Percentiles rank a stretch among this genome's conserved stretches.
Evolutionary conservation across 192 early-diverging fungal genomes (phyloP).

Genomic region (Geranomyces michiganensis): DNA sequence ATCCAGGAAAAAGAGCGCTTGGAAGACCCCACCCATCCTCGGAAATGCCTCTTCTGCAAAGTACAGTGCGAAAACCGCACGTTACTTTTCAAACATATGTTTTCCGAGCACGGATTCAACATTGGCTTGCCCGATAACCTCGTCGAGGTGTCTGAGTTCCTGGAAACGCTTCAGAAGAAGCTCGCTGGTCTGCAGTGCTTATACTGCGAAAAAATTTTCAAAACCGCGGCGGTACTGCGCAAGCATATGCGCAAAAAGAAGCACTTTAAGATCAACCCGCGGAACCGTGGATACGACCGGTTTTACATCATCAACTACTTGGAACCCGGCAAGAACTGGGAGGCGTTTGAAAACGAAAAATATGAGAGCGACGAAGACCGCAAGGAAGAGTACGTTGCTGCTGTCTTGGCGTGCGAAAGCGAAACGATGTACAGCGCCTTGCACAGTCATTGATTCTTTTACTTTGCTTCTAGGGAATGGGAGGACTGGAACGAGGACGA

Average conservation of each 20-base stretch:
- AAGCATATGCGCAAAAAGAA: constrained; percentile 99
- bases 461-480: constrained; percentile 26
- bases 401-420: too few relatives aligned
- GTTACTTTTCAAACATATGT: constrained; percentile 84
- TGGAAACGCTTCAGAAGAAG: constrained; percentile 74
- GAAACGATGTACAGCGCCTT: background rate
- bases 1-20: constrained; percentile 74
- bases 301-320: constrained; percentile 95
- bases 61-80: constrained; percentile 71
- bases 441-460: background rate
- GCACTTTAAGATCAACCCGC: constrained; percentile 92
- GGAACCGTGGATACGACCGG: constrained; percentile 87
- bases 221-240: constrained; percentile 80
- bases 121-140: constrained; percentile 91
- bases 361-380: constrained; percentile 73
- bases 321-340: constrained; percentile 91
- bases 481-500: constrained; percentile 45
- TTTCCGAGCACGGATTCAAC: constrained; percentile 89
- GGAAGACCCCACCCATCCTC: constrained; percentile 61
- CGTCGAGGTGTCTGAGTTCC: constrained; percentile 80
- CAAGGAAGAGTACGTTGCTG: constrained; percentile 67
- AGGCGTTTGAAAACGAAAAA: constrained; percentile 78
- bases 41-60: constrained; percentile 95
- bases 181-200: constrained; percentile 71
- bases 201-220: constrained; percentile 94